phyloP scores from a whole-genome alignment of 306 rosid species.

The Prunus kanzakura region DNA sequence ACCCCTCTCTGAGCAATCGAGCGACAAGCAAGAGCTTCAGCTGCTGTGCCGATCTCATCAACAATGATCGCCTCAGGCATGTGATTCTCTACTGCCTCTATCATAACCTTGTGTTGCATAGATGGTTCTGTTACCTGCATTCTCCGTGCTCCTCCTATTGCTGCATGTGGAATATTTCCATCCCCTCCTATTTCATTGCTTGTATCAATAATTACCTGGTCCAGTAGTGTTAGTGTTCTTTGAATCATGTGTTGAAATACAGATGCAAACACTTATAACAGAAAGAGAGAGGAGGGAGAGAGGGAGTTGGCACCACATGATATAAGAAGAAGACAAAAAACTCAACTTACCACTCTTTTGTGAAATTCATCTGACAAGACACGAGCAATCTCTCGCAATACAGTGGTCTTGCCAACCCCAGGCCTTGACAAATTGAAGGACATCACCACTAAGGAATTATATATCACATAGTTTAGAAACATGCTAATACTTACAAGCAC shows the following conservation, averaged over 20 bases:
- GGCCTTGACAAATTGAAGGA: conserved; percentile 45
- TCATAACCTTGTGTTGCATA: conserved; percentile 66
- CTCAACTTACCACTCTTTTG: conserved; percentile 61
- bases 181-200: conserved; percentile 77
- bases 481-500: background rate
- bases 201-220: conserved; percentile 63
- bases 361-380: conserved; percentile 58
- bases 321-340: conserved; percentile 23
- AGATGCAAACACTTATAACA: background rate
- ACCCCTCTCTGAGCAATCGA: conserved; percentile 63
- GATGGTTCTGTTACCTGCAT: conserved; percentile 68
- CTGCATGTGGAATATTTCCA: conserved; percentile 71
- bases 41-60: conserved; percentile 69
- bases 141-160: conserved; percentile 68
- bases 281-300: background rate
- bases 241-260: conserved; percentile 7
- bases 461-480: background rate
- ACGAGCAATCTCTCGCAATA: conserved; percentile 66
- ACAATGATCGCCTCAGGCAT: conserved; percentile 76
- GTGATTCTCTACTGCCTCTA: conserved; percentile 79
- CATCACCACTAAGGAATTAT: conserved; percentile 4
- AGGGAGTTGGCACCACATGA: background rate
- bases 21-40: conserved; percentile 73
- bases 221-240: conserved; percentile 25
- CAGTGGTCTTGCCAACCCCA: conserved; percentile 78